Evolutionary conservation across 2,329 filamentous ascomycete genomes (phyloP).

Genomic region (Plenodomus tracheiphilus): DNA sequence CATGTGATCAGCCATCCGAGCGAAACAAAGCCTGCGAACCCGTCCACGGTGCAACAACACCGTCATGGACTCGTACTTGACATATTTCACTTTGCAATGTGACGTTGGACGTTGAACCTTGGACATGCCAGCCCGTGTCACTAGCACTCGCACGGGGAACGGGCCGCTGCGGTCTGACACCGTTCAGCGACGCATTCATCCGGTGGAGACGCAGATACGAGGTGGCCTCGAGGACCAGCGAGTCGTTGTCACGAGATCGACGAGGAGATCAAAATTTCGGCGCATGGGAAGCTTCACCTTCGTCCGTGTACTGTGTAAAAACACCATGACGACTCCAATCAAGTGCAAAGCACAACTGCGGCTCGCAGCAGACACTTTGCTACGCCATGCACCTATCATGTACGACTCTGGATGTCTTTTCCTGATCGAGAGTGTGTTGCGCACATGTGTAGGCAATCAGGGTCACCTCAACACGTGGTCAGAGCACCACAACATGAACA

Average conservation of each 20-base stretch:
- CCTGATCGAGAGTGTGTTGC: neutral
- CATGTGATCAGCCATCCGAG: slow-evolving; percentile 16
- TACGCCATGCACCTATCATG: neutral
- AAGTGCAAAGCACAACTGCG: neutral
- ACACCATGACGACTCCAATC: neutral
- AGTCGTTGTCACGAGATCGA: neutral
- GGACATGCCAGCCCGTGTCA: neutral
- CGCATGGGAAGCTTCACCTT: neutral
- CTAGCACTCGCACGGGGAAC: slow-evolving; percentile 20
- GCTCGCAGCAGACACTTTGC: neutral
- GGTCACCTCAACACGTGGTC: neutral
- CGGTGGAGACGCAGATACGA: slow-evolving; percentile 15
- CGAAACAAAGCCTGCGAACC: neutral
- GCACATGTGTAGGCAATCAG: neutral
- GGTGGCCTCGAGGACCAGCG: slow-evolving; percentile 4
- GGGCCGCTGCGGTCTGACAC: slow-evolving; percentile 35
- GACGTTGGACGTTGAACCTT: slow-evolving; percentile 2
- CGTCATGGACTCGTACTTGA: neutral
- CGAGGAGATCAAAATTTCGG: neutral
- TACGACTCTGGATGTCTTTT: neutral
- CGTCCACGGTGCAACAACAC: neutral
- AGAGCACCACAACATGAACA: neutral
- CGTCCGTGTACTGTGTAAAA: no score
- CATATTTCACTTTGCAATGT: neutral
- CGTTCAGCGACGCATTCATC: slow-evolving; percentile 19